Conservation (phyloP, 2,329 filamentous ascomycete genomes). For the Trichoderma koningii region DNA sequence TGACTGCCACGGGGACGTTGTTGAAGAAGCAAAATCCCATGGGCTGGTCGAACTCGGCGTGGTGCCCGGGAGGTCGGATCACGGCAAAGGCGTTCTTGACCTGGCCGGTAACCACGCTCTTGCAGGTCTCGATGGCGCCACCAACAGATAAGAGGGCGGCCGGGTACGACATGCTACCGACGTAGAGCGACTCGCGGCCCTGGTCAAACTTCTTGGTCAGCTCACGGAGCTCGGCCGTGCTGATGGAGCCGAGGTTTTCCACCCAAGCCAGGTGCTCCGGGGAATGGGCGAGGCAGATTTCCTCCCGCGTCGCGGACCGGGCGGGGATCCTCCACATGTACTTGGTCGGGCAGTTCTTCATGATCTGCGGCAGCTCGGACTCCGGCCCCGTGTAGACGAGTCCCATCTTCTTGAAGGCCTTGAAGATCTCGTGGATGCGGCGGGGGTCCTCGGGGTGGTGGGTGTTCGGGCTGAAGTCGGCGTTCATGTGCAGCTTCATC, state of each 20-base stretch:
- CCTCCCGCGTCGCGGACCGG: conserved; percentile 73
- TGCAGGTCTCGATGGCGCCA: conserved; percentile 92
- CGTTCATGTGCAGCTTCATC: conserved; percentile 94
- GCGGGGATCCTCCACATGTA: conserved; percentile 78
- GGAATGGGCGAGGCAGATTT: conserved; percentile 80
- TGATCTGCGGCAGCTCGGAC: conserved; percentile 53
- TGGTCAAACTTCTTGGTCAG: conserved; percentile 64
- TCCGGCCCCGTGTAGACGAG: conserved; percentile 68
- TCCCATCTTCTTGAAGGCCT: conserved; percentile 78
- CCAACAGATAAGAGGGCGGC: conserved; percentile 84
- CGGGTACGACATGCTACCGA: conserved; percentile 77
- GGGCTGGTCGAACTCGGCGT: conserved; percentile 81
- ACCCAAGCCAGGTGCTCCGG: conserved; percentile 80
- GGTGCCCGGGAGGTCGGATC: conserved; percentile 91
- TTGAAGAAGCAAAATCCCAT: conserved; percentile 99
- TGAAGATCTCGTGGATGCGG: conserved; percentile 90
- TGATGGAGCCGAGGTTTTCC: conserved; percentile 54
- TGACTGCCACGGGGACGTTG: conserved; percentile 92
- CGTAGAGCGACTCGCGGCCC: conserved; percentile 76
- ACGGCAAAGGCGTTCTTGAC: conserved; percentile 96
- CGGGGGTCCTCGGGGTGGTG: conserved; percentile 94
- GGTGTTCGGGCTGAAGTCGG: conserved; percentile 69
- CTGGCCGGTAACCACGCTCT: conserved; percentile 78
- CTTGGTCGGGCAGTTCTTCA: conserved; percentile 57
- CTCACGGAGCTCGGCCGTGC: conserved; percentile 66